Evolutionary conservation across 768 basidiomycete genomes (phyloP), one percentile per base, ranked within the genome.

Genomic region (Postia placenta): DNA sequence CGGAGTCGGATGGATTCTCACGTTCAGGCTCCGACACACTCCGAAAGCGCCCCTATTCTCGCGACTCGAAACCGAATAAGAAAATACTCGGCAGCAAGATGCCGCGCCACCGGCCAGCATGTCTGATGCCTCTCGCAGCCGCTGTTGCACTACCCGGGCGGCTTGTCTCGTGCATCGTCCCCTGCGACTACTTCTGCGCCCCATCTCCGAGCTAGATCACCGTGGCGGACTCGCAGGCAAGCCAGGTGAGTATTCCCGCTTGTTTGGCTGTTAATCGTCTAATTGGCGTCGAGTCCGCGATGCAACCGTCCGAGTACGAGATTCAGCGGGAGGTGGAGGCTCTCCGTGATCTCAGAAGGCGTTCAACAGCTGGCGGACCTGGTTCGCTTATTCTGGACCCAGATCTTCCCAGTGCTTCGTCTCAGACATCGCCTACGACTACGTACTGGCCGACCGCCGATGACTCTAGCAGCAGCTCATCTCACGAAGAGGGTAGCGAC

Each of bases 271-370:
- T 39, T 17, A 39, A n/a, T 39, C 15, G 38, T 39, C 38, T 39
- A 39, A 45, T 35, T 36, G 20, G 15, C 20, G n/a, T 19, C 33
- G 39, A 47, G 50, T 44, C 43, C 47, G 51, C 45, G 14, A 64
- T 88, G 69, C 86, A 89, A 59, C 87, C 88, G 51, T 88, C 86
- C 23, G 79, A 85, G 59, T 81, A 84, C 64, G 90, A 92, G 69
- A 91, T 92, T 54, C 82, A 83, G 63, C 82, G 88, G 56, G 89
- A 92, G 72, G 85, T 90, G 36, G 87, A 92, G 64, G 84, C 86
- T 37, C 74, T 92, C 35, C 80, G 85, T 56, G 89, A 91, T 69
- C 81, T 96, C 57, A 78, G 79, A 50, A 78, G 93, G 47, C 83
- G 92, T 57, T 96, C 92, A 2, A 81, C 83, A 14, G 78, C 84